A percentile compares a stretch with the other conserved stretches of the same genome.
Conservation (phyloP, 352 stramenopile species). For the Nothophytophthora sp. region DNA sequence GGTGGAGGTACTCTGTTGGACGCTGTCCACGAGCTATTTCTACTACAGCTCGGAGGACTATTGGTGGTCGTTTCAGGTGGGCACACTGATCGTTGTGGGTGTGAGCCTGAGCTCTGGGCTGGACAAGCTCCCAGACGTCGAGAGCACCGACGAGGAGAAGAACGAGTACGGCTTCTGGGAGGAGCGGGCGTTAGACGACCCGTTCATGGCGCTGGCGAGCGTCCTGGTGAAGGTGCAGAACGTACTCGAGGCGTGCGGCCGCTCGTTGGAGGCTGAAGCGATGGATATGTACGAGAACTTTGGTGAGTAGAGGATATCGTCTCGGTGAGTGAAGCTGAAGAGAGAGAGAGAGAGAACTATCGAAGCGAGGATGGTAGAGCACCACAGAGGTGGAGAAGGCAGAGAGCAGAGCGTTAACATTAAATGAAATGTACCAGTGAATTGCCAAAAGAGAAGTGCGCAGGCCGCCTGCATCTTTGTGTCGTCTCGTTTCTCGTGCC, state of each 20-base stretch:
- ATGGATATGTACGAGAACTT: constrained; percentile 79
- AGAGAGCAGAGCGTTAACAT: too few species aligned
- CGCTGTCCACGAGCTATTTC: constrained; percentile 49
- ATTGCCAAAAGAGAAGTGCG: too few species aligned
- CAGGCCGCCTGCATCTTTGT: too few species aligned
- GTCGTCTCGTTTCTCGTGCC: too few species aligned
- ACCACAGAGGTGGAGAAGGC: too few species aligned
- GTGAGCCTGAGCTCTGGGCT: constrained; percentile 57
- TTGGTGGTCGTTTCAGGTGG: constrained; percentile 48
- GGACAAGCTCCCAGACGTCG: constrained; percentile 57
- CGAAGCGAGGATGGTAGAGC: constrained; percentile 1
- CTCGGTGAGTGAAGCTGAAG: background rate
- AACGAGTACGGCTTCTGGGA: constrained; percentile 60
- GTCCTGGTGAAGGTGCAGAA: constrained; percentile 47
- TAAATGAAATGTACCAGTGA: too few species aligned
- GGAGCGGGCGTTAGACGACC: constrained; percentile 44
- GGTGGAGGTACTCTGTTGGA: constrained; percentile 68
- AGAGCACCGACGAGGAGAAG: constrained; percentile 40
- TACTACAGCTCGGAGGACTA: constrained; percentile 61
- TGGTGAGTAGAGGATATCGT: constrained; percentile 33
- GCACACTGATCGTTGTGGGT: constrained; percentile 54
- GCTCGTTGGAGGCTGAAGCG: constrained; percentile 39
- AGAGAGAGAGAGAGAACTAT: background rate
- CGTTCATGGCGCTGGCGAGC: constrained; percentile 42
- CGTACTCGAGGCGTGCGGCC: constrained; percentile 14